Conservation (phyloP, 805 yeast species). For the Wickerhamiella alocasiicola region DNA sequence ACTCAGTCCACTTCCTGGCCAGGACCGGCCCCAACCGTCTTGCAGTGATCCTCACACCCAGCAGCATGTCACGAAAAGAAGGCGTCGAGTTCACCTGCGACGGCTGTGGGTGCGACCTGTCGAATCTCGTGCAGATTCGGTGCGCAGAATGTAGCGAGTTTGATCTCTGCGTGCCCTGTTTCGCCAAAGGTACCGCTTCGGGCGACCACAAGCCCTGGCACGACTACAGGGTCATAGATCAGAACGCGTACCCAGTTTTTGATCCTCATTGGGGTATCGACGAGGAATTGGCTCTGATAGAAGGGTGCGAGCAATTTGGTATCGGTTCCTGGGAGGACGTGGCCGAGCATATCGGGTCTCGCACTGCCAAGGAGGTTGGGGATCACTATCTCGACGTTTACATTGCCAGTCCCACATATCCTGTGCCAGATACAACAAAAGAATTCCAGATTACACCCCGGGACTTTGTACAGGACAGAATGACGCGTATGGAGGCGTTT, state of each 20-base stretch:
- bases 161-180: conserved; percentile 96
- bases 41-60: no score
- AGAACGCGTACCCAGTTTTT: conserved; percentile 87
- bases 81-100: conserved; percentile 46
- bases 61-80: conserved; percentile 7
- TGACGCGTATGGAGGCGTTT: conserved; percentile 58
- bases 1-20: no score
- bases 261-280: conserved; percentile 96
- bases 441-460: conserved; percentile 55
- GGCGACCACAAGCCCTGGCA: conserved; percentile 91
- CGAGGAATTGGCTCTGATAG: conserved; percentile 78
- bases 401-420: conserved; percentile 59
- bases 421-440: conserved; percentile 75
- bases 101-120: conserved; percentile 91
- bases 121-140: conserved; percentile 75
- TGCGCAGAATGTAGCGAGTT: conserved; percentile 92
- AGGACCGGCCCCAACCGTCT: no score
- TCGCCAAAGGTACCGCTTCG: conserved; percentile 67
- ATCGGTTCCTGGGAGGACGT: conserved; percentile 97
- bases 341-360: conserved; percentile 89
- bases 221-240: conserved; percentile 83
- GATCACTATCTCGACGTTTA: conserved; percentile 67
- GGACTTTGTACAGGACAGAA: conserved; percentile 56
- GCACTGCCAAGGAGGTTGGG: conserved; percentile 84
- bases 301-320: conserved; percentile 85